Evolutionary conservation across 169 alveolate genomes (phyloP).

Genomic region (Eimeria tenella): DNA sequence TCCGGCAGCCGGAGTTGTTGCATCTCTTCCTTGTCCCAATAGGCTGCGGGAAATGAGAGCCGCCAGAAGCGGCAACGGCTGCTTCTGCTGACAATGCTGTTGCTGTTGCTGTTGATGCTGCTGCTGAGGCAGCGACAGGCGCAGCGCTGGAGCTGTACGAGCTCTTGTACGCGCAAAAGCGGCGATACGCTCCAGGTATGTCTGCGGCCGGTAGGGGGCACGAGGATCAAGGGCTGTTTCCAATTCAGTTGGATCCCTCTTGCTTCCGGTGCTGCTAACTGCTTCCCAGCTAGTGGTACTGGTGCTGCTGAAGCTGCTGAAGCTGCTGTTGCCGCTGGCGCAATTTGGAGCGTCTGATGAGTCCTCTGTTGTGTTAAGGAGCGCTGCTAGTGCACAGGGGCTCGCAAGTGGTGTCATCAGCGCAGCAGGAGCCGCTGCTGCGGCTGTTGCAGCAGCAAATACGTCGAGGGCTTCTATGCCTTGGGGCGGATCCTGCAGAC

Average conservation of each 20-base stretch:
- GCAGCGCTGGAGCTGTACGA: slow-evolving; percentile 26
- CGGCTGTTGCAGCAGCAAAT: slow-evolving; percentile 64
- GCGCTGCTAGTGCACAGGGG: neutral
- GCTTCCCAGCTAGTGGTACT: neutral
- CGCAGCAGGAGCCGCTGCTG: slow-evolving; percentile 58
- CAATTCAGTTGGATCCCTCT: neutral
- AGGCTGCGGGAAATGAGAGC: slow-evolving; percentile 39
- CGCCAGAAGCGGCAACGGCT: slow-evolving; percentile 51
- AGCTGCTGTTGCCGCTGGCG: neutral
- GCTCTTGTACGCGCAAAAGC: slow-evolving; percentile 53
- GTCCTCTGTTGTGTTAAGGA: neutral
- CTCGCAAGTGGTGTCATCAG: neutral
- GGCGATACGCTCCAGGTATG: slow-evolving; percentile 29
- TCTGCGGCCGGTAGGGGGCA: slow-evolving; percentile 34
- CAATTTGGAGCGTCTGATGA: neutral
- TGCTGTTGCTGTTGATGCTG: slow-evolving; percentile 69
- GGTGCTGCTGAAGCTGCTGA: neutral
- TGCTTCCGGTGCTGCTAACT: slow-evolving; percentile 5
- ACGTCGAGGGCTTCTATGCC: slow-evolving; percentile 48
- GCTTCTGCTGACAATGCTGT: slow-evolving; percentile 13
- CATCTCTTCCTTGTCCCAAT: neutral
- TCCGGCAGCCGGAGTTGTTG: slow-evolving; percentile 17
- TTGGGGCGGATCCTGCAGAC: slow-evolving; percentile 49
- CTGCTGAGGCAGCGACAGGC: slow-evolving; percentile 63
- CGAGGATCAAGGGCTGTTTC: neutral